A percentile compares a stretch with the other conserved stretches of the same genome.
phyloP scores from a whole-genome alignment of 441 rosid species.

The Pelargonium fulgidum region DNA sequence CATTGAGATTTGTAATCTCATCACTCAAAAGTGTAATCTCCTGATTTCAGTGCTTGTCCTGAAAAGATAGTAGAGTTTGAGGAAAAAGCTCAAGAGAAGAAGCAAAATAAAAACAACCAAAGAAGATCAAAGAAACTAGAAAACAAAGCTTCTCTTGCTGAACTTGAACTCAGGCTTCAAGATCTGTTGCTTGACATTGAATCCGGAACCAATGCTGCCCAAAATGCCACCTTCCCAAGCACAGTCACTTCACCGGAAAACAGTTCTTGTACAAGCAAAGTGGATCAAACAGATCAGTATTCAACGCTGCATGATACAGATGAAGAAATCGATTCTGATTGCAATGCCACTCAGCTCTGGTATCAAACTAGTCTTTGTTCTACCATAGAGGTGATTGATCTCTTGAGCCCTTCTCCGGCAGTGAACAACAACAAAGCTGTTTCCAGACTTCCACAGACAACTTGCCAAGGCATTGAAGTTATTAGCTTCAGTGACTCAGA shows the following conservation, averaged over 20 bases:
- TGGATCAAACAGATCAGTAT: slow-evolving; percentile 19
- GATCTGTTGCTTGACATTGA: slow-evolving; percentile 46
- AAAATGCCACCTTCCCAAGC: slow-evolving; percentile 20
- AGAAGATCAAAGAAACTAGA: slow-evolving; percentile 36
- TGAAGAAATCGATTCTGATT: slow-evolving; percentile 20
- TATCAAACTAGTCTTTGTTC: slow-evolving; percentile 1
- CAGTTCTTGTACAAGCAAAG: slow-evolving; percentile 12
- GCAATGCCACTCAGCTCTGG: slow-evolving; percentile 18
- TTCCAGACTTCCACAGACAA: slow-evolving; percentile 28
- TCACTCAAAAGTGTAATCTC: background rate
- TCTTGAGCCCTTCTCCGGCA: slow-evolving; percentile 62
- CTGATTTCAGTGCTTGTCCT: slow-evolving; percentile 63
- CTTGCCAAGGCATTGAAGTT: slow-evolving; percentile 27
- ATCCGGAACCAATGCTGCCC: slow-evolving; percentile 24
- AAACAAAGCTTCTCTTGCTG: slow-evolving; percentile 26
- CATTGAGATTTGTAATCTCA: background rate
- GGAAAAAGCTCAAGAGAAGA: slow-evolving; percentile 49
- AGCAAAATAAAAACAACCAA: slow-evolving; percentile 32
- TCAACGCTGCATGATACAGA: slow-evolving; percentile 20
- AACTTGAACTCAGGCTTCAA: slow-evolving; percentile 50
- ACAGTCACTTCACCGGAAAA: slow-evolving; percentile 24
- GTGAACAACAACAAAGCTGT: slow-evolving; percentile 13
- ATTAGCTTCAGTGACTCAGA: slow-evolving; percentile 74
- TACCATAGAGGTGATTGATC: slow-evolving; percentile 53
- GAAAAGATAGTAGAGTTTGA: slow-evolving; percentile 66